A percentile compares a stretch with the other conserved stretches of the same genome.
Evolutionary conservation across 202 grass and related monocot genomes (phyloP).

Genomic region (Dendrocalamus latiflorus): DNA sequence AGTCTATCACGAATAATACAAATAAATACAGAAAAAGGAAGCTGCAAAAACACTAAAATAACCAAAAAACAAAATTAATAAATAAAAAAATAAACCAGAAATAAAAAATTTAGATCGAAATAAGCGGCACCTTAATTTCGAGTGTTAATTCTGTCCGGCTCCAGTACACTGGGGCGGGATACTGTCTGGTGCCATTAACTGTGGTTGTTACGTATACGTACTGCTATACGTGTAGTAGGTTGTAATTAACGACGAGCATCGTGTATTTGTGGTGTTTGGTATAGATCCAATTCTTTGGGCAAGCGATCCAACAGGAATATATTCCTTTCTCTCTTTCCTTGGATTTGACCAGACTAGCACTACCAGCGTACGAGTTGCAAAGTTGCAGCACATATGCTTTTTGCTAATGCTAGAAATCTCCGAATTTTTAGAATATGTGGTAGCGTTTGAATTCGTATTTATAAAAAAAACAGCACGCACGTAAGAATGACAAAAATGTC

Average conservation of each 20-base stretch:
- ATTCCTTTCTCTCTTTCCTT: not conserved
- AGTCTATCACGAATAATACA: no score
- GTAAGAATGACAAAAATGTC: no score
- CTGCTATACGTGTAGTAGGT: not conserved
- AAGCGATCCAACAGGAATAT: conserved; percentile 26
- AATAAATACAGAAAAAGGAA: no score
- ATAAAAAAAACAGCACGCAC: no score
- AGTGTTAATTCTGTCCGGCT: not conserved
- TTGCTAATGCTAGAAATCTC: not conserved
- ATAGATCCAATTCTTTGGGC: not conserved
- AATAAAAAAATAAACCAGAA: no score
- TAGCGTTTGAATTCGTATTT: no score
- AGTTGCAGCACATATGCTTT: not conserved
- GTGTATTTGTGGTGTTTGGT: not conserved
- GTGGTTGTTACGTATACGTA: not conserved
- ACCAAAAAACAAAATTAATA: no score
- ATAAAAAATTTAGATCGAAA: no score
- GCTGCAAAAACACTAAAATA: no score
- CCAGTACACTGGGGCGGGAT: not conserved
- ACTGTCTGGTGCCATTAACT: not conserved
- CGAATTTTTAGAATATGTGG: not conserved
- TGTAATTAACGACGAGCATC: not conserved
- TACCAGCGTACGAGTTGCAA: not conserved
- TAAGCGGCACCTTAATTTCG: not conserved
- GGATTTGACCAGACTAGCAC: conserved; percentile 1